Evolutionary conservation across 192 early-diverging fungal genomes (phyloP), one percentile per base, ranked within the genome.

Genomic region (Rhizophagus prolifer): DNA sequence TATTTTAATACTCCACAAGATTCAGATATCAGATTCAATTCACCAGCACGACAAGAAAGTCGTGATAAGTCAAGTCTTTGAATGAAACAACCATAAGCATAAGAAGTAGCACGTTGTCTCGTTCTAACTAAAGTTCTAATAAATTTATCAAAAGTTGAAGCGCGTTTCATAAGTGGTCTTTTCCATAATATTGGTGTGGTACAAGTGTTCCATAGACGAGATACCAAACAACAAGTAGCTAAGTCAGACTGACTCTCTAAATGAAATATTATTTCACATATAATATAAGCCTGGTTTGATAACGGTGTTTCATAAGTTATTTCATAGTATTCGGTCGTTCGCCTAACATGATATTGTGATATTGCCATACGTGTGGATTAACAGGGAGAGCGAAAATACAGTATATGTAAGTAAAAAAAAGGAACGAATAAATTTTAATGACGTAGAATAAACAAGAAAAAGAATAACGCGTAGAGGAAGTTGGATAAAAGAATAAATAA

Each of bases 131-230:
- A 54, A 50, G 74, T 75, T 63, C 74, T 46, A 30, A 75, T 66
- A 75, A 75, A 75, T 26, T 75, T 75, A 25, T 64, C 3, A 14
- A 75, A 38, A 21, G 74, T 75, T 28, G 74, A 50, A 31, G 23
- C 44, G 41, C 62, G 74, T 65, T 75, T 75, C 47, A 75, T 41
- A 54, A 12, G 1, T 12, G 74, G 74, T 28, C 41, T 31, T 30
- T 54, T 41, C 74, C 74, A 75, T 44, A 75, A 50, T 16, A 4
- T 23, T 5, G 60, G 63, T 4, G 62, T 75, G 4, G 41, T 63
- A 66, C 74, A 75, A 30, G 74, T 66, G 28, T 75, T 75, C 74
- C 74, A 75, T 26, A 75, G 25, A 26, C 62, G 61, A 25, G 74
- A 75, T 25, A 75, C 74, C 4, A 65, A 28, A 61, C 74, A 65